Evolutionary conservation across 176 grass and related monocot genomes (phyloP).

Genomic region (Avena insularis): DNA sequence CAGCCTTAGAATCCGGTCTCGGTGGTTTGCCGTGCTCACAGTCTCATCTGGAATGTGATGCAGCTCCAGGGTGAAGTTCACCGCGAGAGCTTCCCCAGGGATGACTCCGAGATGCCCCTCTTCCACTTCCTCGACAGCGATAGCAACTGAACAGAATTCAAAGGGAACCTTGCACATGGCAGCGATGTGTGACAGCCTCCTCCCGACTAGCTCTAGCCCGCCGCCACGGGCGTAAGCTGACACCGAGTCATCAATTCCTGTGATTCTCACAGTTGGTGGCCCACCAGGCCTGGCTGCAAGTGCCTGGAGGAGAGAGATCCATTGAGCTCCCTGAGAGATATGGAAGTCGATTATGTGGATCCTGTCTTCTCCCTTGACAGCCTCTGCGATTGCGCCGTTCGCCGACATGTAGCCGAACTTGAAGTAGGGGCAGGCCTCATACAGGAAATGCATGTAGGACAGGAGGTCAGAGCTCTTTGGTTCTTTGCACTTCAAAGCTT

Average conservation of each 20-base stretch:
- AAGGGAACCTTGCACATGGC: conserved; percentile 78
- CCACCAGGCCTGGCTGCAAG: conserved; percentile 77
- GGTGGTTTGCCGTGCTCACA: conserved; percentile 83
- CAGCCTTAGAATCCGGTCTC: conserved; percentile 76
- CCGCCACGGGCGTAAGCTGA: conserved; percentile 83
- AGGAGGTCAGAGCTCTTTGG: conserved; percentile 84
- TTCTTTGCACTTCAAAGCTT: conserved; percentile 90
- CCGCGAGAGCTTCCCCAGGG: conserved; percentile 66
- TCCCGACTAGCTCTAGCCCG: conserved; percentile 73
- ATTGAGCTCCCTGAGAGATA: conserved; percentile 85
- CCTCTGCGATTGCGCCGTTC: conserved; percentile 81
- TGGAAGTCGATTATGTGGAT: conserved; percentile 97
- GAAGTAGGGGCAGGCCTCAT: conserved; percentile 93
- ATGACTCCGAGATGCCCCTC: conserved; percentile 55
- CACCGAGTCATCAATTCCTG: conserved; percentile 83
- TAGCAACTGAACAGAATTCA: conserved; percentile 62
- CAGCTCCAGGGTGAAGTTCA: conserved; percentile 93
- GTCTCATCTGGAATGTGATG: conserved; percentile 93
- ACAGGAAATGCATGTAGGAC: conserved; percentile 93
- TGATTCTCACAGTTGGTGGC: conserved; percentile 71
- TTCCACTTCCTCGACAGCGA: conserved; percentile 61
- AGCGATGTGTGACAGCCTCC: conserved; percentile 73
- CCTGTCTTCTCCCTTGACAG: conserved; percentile 75
- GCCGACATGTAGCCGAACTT: conserved; percentile 96
- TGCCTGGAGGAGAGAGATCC: conserved; percentile 84